Evolutionary conservation across 495 filamentous ascomycete species (phyloP), one percentile per base, ranked within the genome.

Genomic region (Podospora australis): DNA sequence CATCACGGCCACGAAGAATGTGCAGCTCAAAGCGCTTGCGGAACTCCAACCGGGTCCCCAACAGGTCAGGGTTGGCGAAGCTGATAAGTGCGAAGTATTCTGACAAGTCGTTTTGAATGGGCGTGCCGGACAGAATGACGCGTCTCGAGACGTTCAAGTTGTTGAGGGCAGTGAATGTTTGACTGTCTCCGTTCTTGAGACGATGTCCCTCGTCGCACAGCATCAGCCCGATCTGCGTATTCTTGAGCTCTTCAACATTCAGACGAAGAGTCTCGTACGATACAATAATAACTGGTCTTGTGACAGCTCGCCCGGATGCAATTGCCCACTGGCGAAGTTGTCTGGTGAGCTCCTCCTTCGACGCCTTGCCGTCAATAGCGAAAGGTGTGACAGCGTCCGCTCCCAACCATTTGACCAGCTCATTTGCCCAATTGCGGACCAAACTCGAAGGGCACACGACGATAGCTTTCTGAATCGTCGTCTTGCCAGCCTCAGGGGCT

Each of bases 131-230:
- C 11, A 99, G 74, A 53, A 99, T 99, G 16, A 99, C 94, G 29
- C 92, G 78, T 41, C 89, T 80, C 21, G 82, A 85, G 32, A 99
- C 92, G 56, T 96, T 92, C 4, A 99, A 74, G 49, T 79, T 82
- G 62, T 92, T 95, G 30, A 99, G 69, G 6, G 92, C 90, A 11
- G 75, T 87, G 66, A 95, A 99, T 0, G 90, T 96, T 65, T 92
- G 88, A 43, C 84, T 92, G 55, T 99, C 94, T 50, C 89, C 90
- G 56, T 99, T 99, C 64, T 99, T 99, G 32, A 99, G 69, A n/a
- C 92, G 84, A 75, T 99, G 92, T 1, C 92, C 92, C 69, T 99
- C 92, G 54, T 99, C 92, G 62, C 92, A 97, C n/a, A 99, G 78
- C 62, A 99, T 82, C 8, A 99, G 70, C 5, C 92, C 92, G 55